These are phyloP conservation scores for Gymnopus androsaceus DNA, from an alignment of 1,284 basidiomycete genomes.

Conservation along the genomic window DNA sequence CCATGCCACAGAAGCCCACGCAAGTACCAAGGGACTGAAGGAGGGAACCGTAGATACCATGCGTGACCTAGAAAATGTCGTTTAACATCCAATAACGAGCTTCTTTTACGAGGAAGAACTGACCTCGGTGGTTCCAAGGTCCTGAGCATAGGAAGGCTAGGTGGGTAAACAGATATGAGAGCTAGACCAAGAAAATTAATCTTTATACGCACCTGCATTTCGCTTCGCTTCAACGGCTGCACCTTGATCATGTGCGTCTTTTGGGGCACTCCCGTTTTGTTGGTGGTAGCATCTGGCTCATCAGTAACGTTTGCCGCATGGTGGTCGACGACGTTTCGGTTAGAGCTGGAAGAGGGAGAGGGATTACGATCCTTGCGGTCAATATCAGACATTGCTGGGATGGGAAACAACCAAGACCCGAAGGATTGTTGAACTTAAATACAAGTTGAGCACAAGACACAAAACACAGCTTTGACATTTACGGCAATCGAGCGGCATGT, in stretches of 20 bases:
- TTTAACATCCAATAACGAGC: conserved; percentile 12
- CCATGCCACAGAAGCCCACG: conserved; percentile 70
- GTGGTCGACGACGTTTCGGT: conserved; percentile 77
- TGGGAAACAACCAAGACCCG: neutral
- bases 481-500: neutral
- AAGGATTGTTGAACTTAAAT: neutral
- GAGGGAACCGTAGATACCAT: conserved; percentile 85
- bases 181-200: conserved; percentile 18
- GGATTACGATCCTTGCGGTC: conserved; percentile 54
- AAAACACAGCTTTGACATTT: conserved; percentile 7
- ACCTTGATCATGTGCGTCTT: conserved; percentile 59
- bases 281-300: conserved; percentile 5
- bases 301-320: conserved; percentile 49
- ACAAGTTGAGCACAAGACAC: neutral
- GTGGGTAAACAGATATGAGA: conserved; percentile 3
- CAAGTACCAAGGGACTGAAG: conserved; percentile 65
- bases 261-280: conserved; percentile 7
- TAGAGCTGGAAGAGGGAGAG: conserved; percentile 41
- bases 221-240: conserved; percentile 78
- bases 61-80: conserved; percentile 53
- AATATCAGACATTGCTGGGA: conserved; percentile 35
- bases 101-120: conserved; percentile 12
- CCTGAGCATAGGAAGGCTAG: conserved; percentile 87
- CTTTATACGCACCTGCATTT: conserved; percentile 72
- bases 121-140: conserved; percentile 71